Evolutionary conservation across 2,329 filamentous ascomycete species (phyloP).

Genomic region (Nemania diffusa): DNA sequence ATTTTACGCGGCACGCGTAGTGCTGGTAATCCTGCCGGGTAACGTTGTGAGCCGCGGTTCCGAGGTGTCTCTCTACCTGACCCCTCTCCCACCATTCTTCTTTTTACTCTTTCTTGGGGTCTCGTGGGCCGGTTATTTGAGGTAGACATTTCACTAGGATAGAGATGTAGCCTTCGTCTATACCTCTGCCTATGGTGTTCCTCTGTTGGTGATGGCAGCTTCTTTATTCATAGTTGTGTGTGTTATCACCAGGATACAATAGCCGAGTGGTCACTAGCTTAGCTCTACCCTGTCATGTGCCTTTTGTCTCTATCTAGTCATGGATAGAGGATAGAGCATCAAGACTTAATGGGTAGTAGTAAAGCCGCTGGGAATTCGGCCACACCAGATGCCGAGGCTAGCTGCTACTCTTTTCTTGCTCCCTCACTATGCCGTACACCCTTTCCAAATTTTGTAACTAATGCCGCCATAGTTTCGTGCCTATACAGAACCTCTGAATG

Average conservation of each 20-base stretch:
- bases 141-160: conserved; percentile 19
- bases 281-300: not conserved
- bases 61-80: not conserved
- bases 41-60: not conserved
- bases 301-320: not conserved
- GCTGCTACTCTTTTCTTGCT: not conserved
- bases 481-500: conserved; percentile 66
- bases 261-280: not conserved
- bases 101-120: not conserved
- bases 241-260: not conserved
- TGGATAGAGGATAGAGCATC: not conserved
- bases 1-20: conserved; percentile 2
- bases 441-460: conserved; percentile 26
- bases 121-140: not conserved
- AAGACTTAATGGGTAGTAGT: too few relatives aligned
- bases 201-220: conserved; percentile 13
- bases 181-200: too few relatives aligned
- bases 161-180: conserved; percentile 29
- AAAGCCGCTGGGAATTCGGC: too few relatives aligned
- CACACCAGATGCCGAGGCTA: not conserved
- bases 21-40: conserved; percentile 5
- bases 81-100: not conserved
- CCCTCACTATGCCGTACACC: not conserved
- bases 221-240: not conserved
- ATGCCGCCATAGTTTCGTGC: conserved; percentile 62